These are phyloP conservation scores for Tetraselmis striata DNA, from an alignment of 139 green algal species.

Conservation along the genomic window DNA sequence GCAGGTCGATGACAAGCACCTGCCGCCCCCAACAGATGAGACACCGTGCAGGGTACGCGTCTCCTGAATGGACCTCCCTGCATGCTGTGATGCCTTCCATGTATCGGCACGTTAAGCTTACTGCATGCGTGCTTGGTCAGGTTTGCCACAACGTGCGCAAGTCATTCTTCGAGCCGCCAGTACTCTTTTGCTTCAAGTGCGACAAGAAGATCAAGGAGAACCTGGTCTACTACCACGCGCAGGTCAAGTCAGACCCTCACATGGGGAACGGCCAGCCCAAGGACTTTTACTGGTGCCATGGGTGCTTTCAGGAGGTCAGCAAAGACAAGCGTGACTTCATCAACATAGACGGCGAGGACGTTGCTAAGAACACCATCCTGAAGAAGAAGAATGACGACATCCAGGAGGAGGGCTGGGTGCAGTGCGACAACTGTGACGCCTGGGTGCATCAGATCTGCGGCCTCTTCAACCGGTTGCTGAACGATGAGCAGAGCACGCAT, in stretches of 20 bases:
- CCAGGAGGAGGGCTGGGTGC: constrained; percentile 87
- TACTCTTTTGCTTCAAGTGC: background rate
- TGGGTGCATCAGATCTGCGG: constrained; percentile 98
- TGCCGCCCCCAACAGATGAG: background rate
- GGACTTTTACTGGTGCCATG: constrained; percentile 73
- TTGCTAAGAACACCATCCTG: background rate
- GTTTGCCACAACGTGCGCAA: background rate
- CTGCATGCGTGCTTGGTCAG: too few relatives aligned
- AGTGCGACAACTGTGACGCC: constrained; percentile 88
- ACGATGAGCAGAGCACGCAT: constrained; percentile 67
- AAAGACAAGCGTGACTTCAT: constrained; percentile 71
- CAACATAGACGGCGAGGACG: constrained; percentile 79
- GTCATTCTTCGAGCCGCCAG: background rate
- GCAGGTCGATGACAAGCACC: background rate
- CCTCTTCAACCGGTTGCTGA: constrained; percentile 93
- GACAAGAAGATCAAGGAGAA: constrained; percentile 54
- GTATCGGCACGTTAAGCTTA: too few relatives aligned
- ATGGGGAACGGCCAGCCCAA: constrained; percentile 9
- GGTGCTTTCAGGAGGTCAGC: constrained; percentile 51
- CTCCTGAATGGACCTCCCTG: too few relatives aligned
- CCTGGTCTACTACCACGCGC: constrained; percentile 55
- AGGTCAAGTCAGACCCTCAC: background rate
- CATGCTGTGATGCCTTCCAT: too few relatives aligned
- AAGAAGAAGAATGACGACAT: constrained; percentile 18
- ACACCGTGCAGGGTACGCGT: background rate